These are phyloP conservation scores for Adansonia grandidieri DNA, from an alignment of 441 rosid genomes.

Conservation along the genomic window DNA sequence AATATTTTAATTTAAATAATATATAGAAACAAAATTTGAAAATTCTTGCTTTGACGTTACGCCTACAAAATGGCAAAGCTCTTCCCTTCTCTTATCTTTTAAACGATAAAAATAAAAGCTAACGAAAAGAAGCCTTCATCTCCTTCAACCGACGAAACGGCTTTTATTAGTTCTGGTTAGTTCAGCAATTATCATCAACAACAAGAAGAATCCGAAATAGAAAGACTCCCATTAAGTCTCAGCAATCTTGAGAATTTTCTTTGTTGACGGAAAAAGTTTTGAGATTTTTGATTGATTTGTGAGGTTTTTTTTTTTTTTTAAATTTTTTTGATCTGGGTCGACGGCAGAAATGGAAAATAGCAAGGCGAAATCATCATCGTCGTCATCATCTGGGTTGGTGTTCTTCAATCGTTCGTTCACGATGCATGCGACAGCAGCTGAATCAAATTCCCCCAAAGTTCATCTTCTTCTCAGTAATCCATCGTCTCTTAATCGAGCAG, in stretches of 20 bases:
- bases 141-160: conserved; percentile 13
- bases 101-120: neutral
- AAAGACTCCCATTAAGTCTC: neutral
- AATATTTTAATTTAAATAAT: neutral
- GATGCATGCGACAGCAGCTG: conserved; percentile 45
- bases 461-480: conserved; percentile 32
- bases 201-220: neutral
- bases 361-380: conserved; percentile 39
- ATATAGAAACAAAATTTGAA: neutral
- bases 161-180: neutral
- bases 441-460: conserved; percentile 39
- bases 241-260: neutral
- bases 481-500: conserved; percentile 54
- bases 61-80: conserved; percentile 19
- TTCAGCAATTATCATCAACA: neutral
- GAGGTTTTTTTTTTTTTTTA: conserved; percentile 23
- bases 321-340: conserved; percentile 32
- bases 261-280: neutral
- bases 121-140: neutral
- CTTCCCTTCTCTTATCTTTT: neutral
- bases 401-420: conserved; percentile 68
- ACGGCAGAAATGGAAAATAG: conserved; percentile 58
- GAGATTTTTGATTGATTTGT: neutral
- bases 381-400: conserved; percentile 30
- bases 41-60: conserved; percentile 24